Conservation (phyloP, 1,139 yeast species). For the Diutina rugosa region DNA sequence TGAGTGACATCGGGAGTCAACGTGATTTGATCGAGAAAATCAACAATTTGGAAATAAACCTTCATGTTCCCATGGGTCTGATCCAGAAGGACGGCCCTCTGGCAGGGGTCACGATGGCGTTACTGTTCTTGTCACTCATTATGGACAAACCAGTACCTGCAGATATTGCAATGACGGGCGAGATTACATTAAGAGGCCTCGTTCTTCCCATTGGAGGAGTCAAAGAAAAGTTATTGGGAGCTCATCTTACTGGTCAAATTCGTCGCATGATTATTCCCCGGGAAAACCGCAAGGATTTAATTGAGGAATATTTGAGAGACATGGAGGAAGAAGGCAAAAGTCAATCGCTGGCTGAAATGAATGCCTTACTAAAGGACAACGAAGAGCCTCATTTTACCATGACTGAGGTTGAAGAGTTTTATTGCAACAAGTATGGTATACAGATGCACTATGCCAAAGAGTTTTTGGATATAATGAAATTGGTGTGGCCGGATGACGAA, state of each 20-base stretch:
- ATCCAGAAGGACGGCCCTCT: slow-evolving; percentile 88
- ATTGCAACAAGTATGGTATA: slow-evolving; percentile 39
- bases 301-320: slow-evolving; percentile 36
- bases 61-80: slow-evolving; percentile 87
- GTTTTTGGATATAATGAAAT: slow-evolving; percentile 61
- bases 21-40: slow-evolving; percentile 26
- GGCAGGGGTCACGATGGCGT: slow-evolving; percentile 85
- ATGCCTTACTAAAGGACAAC: slow-evolving; percentile 25
- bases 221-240: slow-evolving; percentile 75
- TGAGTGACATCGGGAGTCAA: slow-evolving; percentile 10
- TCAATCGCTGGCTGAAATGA: slow-evolving; percentile 9
- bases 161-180: slow-evolving; percentile 87
- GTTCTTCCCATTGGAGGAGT: slow-evolving; percentile 87
- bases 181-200: slow-evolving; percentile 75
- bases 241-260: slow-evolving; percentile 58
- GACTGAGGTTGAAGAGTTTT: slow-evolving; percentile 34
- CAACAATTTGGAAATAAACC: slow-evolving; percentile 51
- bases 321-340: slow-evolving; percentile 17
- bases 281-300: slow-evolving; percentile 58
- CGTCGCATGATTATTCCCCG: slow-evolving; percentile 56
- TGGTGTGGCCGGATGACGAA: slow-evolving; percentile 49
- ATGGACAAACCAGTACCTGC: slow-evolving; percentile 55
- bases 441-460: slow-evolving; percentile 55
- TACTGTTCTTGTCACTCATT: slow-evolving; percentile 63
- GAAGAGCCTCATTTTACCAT: slow-evolving; percentile 16